Evolutionary conservation across 2,329 filamentous ascomycete species (phyloP), one percentile per base, ranked within the genome.

Genomic region (Fusarium napiforme): DNA sequence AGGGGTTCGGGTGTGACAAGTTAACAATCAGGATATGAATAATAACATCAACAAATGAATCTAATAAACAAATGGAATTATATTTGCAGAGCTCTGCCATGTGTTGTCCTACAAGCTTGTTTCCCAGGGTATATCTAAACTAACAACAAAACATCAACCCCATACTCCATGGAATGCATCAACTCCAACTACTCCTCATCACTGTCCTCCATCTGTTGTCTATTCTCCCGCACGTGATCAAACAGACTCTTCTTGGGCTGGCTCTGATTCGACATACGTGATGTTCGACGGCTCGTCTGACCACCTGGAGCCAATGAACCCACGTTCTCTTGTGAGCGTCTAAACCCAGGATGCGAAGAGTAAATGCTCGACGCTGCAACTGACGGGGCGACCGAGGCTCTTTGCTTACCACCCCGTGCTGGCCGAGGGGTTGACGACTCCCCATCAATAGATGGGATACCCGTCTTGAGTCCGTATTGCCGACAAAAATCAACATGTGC

Each of bases 361-460:
- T 77, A 78, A 4, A 75, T 18, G 23, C 75, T 78, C 23, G 75
- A 77, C 7, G 67, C n/a, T 9, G 47, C 57, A 43, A 56, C 15
- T 7, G 62, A 63, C 4, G 23, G 18, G 4, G 18, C n/a, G 21
- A n/a, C 52, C 8, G 16, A 32, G 1, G 23, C 26, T 28, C 37
- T 39, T 18, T 30, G 28, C 19, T 36, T 43, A 10, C 18, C 23
- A 4, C 18, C 14, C 21, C 26, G 53, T 50, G 53, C 9, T 46
- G 39, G 32, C n/a, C 16, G 26, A 30, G 49, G 21, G 5, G 50
- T 42, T 19, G 36, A 12, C 14, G 52, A 16, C 26, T n/a, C 49
- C 19, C 28, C 26, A 36, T 46, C 14, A 10, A 47, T 26, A 28
- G 40, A 36, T 15, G 40, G 40, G 16, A 43, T 49, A 19, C 30